phyloP scores from a whole-genome alignment of 345 rosid genomes.

The Arabidopsis thaliana region TAIR10.1 NC_003076.8:21221501-21222000 shows the following conservation, averaged over 20 bases:
- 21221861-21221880: slow-evolving; percentile 58
- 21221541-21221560: slow-evolving; percentile 27
- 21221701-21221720: slow-evolving; percentile 63
- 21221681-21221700: slow-evolving; percentile 45
- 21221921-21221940: slow-evolving; percentile 45
- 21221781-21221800: not conserved
- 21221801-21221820: not conserved
- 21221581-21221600: slow-evolving; percentile 8
- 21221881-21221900: slow-evolving; percentile 50
- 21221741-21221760: not conserved
- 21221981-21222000: not conserved
- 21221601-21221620: slow-evolving; percentile 19
- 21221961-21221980: not conserved
- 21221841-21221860: not conserved
- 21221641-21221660: slow-evolving; percentile 48
- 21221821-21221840: slow-evolving; percentile 27
- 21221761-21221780: slow-evolving; percentile 3
- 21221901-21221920: slow-evolving; percentile 5
- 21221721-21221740: slow-evolving; percentile 52
- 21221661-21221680: slow-evolving; percentile 53
- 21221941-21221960: slow-evolving; percentile 2
- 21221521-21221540: slow-evolving; percentile 29
- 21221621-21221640: slow-evolving; percentile 46
- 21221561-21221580: not conserved
- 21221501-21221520: slow-evolving; percentile 40